phyloP scores from a whole-genome alignment of 805 yeast genomes.

The Metschnikowia similis region DNA sequence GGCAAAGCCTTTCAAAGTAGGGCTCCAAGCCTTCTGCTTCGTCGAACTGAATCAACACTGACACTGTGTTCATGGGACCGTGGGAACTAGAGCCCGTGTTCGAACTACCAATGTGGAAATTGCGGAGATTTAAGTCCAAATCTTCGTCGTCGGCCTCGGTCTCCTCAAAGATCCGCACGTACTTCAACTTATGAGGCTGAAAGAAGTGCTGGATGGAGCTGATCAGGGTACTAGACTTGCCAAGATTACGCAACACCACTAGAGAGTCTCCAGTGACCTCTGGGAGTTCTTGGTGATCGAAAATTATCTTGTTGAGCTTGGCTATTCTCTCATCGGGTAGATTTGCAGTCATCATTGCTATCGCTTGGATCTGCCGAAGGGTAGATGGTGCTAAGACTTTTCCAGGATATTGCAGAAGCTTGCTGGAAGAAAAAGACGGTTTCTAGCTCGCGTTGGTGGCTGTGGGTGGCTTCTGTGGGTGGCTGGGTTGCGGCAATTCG shows the following conservation, averaged over 20 bases:
- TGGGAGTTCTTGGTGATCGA: not conserved
- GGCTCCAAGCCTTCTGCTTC: not conserved
- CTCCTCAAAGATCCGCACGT: constrained; percentile 1
- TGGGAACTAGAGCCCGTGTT: not conserved
- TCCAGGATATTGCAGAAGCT: too few species aligned
- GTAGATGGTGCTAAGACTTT: too few species aligned
- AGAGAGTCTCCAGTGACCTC: not conserved
- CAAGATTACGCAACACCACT: not conserved
- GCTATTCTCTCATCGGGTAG: not conserved
- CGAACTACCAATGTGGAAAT: not conserved
- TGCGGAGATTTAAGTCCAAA: constrained; percentile 1
- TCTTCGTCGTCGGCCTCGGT: not conserved
- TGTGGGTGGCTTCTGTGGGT: too few species aligned
- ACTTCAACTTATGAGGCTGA: not conserved
- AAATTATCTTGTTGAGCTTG: not conserved
- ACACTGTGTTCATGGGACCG: not conserved
- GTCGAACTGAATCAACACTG: not conserved
- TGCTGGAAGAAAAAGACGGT: too few species aligned
- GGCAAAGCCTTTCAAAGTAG: not conserved
- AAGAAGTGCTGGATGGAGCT: constrained; percentile 1
- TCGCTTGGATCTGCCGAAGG: too few species aligned
- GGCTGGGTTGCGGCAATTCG: too few species aligned
- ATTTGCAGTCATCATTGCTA: not conserved
- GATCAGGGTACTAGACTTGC: constrained; percentile 3
- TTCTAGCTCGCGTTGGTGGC: too few species aligned